Evolutionary conservation across 208 protist species (phyloP).

Genomic region (Angomonas ambiguus): DNA sequence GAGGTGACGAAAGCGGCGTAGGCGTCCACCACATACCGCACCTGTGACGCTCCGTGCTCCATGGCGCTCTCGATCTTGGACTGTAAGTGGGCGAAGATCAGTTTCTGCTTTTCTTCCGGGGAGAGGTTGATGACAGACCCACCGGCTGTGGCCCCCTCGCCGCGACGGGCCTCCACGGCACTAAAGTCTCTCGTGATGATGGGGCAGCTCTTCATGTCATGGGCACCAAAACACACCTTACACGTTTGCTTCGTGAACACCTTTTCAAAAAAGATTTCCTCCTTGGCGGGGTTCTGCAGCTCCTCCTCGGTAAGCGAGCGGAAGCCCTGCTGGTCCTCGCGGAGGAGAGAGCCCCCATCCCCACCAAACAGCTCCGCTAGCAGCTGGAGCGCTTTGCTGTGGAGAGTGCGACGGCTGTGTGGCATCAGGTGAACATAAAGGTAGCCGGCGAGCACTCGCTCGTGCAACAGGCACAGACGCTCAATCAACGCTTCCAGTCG

Average conservation of each 20-base stretch:
- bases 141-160: background rate
- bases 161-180: background rate
- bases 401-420: conserved; percentile 17
- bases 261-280: conserved; percentile 50
- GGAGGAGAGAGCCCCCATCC: conserved; percentile 10
- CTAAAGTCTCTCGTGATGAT: conserved; percentile 84
- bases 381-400: conserved; percentile 1
- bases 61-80: conserved; percentile 31
- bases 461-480: conserved; percentile 56
- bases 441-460: conserved; percentile 79
- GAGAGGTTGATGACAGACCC: conserved; percentile 45
- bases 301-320: conserved; percentile 21
- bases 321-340: conserved; percentile 18
- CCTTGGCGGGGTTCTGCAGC: conserved; percentile 8
- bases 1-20: conserved; percentile 80
- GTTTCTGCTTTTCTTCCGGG: conserved; percentile 65
- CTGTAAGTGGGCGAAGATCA: conserved; percentile 53
- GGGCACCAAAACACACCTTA: conserved; percentile 71
- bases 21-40: conserved; percentile 43
- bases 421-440: conserved; percentile 72
- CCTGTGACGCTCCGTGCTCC: background rate
- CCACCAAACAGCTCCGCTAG: conserved; percentile 12
- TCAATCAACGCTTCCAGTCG: conserved; percentile 52
- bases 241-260: conserved; percentile 68
- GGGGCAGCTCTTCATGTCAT: conserved; percentile 67